Evolutionary conservation across 352 stramenopile genomes (phyloP), one percentile per base, ranked within the genome.

Genomic region (Globisporangium lucens): DNA sequence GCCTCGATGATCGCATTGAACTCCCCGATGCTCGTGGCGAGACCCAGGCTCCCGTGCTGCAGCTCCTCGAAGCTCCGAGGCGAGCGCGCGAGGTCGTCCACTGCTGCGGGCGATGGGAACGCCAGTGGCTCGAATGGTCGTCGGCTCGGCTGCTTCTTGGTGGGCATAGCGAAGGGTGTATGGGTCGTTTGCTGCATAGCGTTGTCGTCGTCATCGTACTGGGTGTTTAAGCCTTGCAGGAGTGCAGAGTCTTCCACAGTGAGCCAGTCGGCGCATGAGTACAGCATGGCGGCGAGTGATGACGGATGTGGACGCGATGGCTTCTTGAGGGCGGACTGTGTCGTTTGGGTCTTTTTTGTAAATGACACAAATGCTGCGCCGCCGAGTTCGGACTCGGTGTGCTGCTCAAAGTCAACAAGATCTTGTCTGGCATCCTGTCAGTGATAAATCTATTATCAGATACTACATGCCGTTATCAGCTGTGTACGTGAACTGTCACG

Each of bases 191-290:
- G 49, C 9, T 46, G 30, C 12, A 24, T 47, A 7, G 46, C n/a
- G 17, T 59, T 29, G 17, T 17, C n/a, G 43, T 35, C 30, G 30
- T 65, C 27, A 13, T 29, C n/a, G 4, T 41, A 59, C 27, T 24
- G 15, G 20, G 8, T 27, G 7, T 9, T 12, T 10, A 35, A 36
- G 22, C 10, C 36, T 36, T 38, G 13, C 13, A 51, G 22, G 29
- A 58, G 29, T 8, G 49, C n/a, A 49, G 15, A 15, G 2, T 15
- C 22, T 17, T 62, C 65, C 6, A 47, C 41, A 13, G 57, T 49
- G 30, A 73, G 56, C 63, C 68, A 70, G 55, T 73, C 68, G 1
- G 68, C 63, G 36, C 56, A 73, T n/a, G 68, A 73, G 38, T 70
- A 70, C 29, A 72, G 24, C 24, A 24, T 24, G 24, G 24, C 24